These are phyloP conservation scores for Penicillium sp. DNA, from an alignment of 2,329 filamentous ascomycete species.

Conservation along the genomic window DNA sequence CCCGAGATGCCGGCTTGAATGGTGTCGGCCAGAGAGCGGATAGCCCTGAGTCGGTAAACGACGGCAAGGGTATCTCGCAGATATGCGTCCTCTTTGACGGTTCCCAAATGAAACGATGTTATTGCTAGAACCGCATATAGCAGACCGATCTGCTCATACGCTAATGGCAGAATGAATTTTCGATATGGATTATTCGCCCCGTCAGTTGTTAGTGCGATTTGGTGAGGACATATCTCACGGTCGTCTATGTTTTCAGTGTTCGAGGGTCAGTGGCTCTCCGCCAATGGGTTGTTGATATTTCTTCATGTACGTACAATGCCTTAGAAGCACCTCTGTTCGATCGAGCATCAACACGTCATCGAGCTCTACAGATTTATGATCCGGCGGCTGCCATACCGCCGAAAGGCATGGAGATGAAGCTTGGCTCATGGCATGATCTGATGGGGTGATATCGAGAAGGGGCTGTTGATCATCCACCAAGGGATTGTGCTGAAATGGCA, in stretches of 20 bases:
- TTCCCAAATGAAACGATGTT: conserved; percentile 32
- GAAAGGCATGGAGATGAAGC: background rate
- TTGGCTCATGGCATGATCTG: background rate
- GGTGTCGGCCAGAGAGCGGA: conserved; percentile 26
- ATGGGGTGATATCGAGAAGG: background rate
- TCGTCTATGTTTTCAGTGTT: conserved; percentile 22
- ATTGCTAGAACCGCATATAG: conserved; percentile 32
- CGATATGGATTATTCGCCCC: conserved; percentile 29
- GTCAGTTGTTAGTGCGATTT: conserved; percentile 27
- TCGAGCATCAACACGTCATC: conserved; percentile 7
- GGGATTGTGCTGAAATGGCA: background rate
- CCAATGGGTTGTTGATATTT: background rate
- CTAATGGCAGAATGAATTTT: conserved; percentile 31
- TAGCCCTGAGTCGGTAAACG: conserved; percentile 32
- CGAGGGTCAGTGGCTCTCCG: background rate
- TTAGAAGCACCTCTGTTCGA: background rate
- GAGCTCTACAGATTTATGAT: background rate
- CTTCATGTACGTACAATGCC: conserved; percentile 1
- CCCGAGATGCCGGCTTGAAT: conserved; percentile 28
- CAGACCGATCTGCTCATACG: conserved; percentile 29
- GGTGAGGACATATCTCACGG: conserved; percentile 30
- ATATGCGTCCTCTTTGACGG: conserved; percentile 17
- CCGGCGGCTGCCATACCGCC: background rate
- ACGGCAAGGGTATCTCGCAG: conserved; percentile 29
- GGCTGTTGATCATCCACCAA: background rate